phyloP scores from a whole-genome alignment of 2,329 filamentous ascomycete genomes.

The Pezicula rhizophila region DNA sequence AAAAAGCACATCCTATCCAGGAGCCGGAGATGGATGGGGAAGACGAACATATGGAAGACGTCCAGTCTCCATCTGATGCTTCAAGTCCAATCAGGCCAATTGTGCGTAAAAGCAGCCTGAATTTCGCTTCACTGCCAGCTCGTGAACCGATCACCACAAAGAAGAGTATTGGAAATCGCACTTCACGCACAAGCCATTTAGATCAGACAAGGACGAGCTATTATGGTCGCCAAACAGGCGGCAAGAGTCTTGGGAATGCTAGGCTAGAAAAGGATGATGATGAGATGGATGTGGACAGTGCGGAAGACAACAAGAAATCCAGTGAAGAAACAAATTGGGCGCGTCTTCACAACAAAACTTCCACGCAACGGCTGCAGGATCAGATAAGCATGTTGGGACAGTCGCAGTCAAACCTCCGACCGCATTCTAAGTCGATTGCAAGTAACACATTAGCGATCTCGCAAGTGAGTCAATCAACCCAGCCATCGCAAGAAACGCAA shows the following conservation, averaged over 20 bases:
- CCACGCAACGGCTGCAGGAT: constrained; percentile 89
- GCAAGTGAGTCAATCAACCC: constrained; percentile 14
- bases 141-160: constrained; percentile 80
- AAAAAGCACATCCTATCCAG: background rate
- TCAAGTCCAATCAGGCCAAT: constrained; percentile 72
- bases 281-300: constrained; percentile 42
- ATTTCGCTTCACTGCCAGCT: constrained; percentile 87
- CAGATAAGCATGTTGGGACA: constrained; percentile 74
- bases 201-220: constrained; percentile 70
- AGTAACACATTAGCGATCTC: constrained; percentile 12
- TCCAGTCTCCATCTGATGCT: constrained; percentile 57
- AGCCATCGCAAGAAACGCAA: constrained; percentile 11
- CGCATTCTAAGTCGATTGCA: constrained; percentile 27
- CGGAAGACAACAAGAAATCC: background rate
- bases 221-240: constrained; percentile 66
- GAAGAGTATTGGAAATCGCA: constrained; percentile 70
- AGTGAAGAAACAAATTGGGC: constrained; percentile 42
- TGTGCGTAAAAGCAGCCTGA: constrained; percentile 89
- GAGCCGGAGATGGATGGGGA: constrained; percentile 12
- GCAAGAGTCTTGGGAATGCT: constrained; percentile 59
- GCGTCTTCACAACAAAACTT: constrained; percentile 72
- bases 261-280: constrained; percentile 42
- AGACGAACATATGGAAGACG: constrained; percentile 36
- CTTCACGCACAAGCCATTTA: constrained; percentile 72
- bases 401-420: constrained; percentile 31